These are phyloP conservation scores for Dalechampia spathulata DNA, from an alignment of 441 rosid genomes.

Conservation along the genomic window DNA sequence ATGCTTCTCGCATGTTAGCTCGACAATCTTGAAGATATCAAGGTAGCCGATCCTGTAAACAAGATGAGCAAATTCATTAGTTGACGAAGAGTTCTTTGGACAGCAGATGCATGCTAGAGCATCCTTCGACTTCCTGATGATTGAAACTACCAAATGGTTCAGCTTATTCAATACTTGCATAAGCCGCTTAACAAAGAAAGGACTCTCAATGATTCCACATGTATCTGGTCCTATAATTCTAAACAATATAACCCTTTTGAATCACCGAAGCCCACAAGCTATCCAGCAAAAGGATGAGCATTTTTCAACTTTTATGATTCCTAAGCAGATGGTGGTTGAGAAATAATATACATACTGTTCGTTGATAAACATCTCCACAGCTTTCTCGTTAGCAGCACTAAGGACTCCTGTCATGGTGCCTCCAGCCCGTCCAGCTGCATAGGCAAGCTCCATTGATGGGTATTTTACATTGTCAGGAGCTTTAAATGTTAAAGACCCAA, in stretches of 20 bases:
- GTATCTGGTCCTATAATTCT: no score
- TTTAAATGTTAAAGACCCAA: constrained; percentile 78
- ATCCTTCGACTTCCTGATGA: no score
- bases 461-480: constrained; percentile 82
- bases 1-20: constrained; percentile 71
- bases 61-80: no score
- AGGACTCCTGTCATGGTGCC: constrained; percentile 99
- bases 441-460: constrained; percentile 91
- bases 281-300: neutral
- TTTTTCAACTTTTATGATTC: no score
- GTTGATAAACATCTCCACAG: constrained; percentile 79
- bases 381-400: constrained; percentile 95
- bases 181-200: no score
- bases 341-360: constrained; percentile 50
- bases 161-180: no score
- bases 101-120: no score
- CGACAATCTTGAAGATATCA: constrained; percentile 90
- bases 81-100: no score
- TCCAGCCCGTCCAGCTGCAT: constrained; percentile 92
- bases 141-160: no score
- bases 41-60: constrained; percentile 66
- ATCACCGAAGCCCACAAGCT: neutral
- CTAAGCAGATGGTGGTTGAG: neutral
- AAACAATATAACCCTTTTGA: no score
- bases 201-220: no score